Conservation (phyloP, 768 basidiomycete species). For the Lactifluus hygrophoroides region DNA sequence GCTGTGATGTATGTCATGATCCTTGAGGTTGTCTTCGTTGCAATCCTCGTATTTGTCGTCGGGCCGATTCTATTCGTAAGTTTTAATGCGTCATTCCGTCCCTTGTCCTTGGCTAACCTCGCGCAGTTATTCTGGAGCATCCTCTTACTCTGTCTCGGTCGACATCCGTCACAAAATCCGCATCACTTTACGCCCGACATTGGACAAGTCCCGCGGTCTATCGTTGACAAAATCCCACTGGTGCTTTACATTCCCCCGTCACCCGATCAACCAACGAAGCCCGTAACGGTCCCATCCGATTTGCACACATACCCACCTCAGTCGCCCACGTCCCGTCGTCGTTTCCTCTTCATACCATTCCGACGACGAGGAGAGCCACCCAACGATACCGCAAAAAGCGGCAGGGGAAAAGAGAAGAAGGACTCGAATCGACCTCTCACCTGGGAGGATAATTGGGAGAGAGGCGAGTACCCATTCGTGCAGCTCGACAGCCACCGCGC, state of each 20-base stretch:
- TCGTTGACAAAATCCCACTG: constrained; percentile 74
- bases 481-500: constrained; percentile 76
- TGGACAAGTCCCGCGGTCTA: constrained; percentile 58
- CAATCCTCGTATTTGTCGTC: constrained; percentile 67
- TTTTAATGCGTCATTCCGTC: constrained; percentile 1
- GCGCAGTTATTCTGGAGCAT: constrained; percentile 68
- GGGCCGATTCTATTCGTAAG: constrained; percentile 73
- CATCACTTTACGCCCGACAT: constrained; percentile 70
- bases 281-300: constrained; percentile 9
- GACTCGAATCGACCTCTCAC: constrained; percentile 31
- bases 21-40: constrained; percentile 63
- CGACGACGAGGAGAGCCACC: not conserved
- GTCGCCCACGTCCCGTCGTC: constrained; percentile 32
- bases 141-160: constrained; percentile 66
- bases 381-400: constrained; percentile 18
- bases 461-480: constrained; percentile 71
- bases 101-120: not conserved
- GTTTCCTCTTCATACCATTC: constrained; percentile 43
- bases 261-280: constrained; percentile 33
- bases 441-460: constrained; percentile 78
- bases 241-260: constrained; percentile 82
- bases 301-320: constrained; percentile 59
- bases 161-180: constrained; percentile 71
- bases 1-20: constrained; percentile 73
- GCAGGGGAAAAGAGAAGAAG: constrained; percentile 12